Evolutionary conservation across 2,329 filamentous ascomycete species (phyloP), one percentile per base, ranked within the genome.

Genomic region (Colletotrichum camelliae): DNA sequence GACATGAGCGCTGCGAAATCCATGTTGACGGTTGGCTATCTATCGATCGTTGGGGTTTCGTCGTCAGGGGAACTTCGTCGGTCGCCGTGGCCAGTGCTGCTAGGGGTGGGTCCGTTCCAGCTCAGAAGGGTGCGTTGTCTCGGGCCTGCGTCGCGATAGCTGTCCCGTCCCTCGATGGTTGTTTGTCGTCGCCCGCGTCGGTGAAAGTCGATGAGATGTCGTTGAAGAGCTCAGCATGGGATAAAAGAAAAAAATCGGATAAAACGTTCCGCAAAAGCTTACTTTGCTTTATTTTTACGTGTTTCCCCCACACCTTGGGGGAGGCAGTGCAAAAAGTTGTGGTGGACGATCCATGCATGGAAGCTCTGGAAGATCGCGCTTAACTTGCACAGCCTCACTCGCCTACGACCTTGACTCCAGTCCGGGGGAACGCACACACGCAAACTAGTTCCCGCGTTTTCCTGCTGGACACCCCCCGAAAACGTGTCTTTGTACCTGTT

Each of bases 1-100:
- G 94, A 93, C 95, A 99, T 98, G 64, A 99, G 88, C 43, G 95
- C 92, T 77, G 96, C 96, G 88, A 99, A 99, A 85, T 99, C 96
- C 97, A 99, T 99, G 79, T 77, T 88, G 82, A 77, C 67, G 15
- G 35, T 27, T 57, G 52, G 60, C 72, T 48, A 67, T 62, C 24
- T 29, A 24, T 15, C 16, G 39, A 33, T 75, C 37, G 48, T 18
- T 10, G 10, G 39, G 43, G 10, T 21, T 52, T 71, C 68, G 43
- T 52, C 39, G 16, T 24, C 12, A 7, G 31, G 43, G 43, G 43
- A 12, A 52, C 43, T 52, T 52, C 43, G 31, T 52, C 27, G 35
- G 35, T 39, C n/a, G 55, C 7, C 18, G 67, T 69, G 65, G 48
- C 55, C 58, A 37, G 16, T 48, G 35, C 15, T 33, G 10, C 33